Evolutionary conservation across 768 basidiomycete species (phyloP).

Genomic region (Mycena rebaudengoi): DNA sequence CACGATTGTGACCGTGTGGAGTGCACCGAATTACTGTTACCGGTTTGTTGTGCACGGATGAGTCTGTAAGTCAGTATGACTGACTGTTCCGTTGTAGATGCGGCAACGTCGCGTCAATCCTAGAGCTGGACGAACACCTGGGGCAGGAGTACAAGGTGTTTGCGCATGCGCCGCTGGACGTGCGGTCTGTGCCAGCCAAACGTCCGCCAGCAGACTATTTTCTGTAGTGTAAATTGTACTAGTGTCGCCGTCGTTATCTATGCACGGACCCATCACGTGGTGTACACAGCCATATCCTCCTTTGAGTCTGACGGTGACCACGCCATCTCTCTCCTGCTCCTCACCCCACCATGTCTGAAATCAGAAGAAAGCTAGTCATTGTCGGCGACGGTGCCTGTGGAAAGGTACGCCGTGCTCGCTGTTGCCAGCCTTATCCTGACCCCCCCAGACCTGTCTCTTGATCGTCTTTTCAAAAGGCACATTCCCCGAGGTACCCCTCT

Average conservation of each 20-base stretch:
- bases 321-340: background rate
- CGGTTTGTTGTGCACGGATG: slow-evolving; percentile 60
- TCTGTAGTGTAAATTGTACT: slow-evolving; percentile 61
- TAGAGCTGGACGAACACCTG: slow-evolving; percentile 93
- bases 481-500: slow-evolving; percentile 83
- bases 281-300: background rate
- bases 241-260: too few relatives aligned
- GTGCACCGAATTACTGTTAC: slow-evolving; percentile 98
- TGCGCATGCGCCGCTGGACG: slow-evolving; percentile 86
- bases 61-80: slow-evolving; percentile 10
- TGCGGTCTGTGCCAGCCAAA: slow-evolving; percentile 83
- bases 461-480: slow-evolving; percentile 97
- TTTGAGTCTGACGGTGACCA: background rate
- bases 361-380: slow-evolving; percentile 98
- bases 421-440: background rate
- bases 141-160: slow-evolving; percentile 97
- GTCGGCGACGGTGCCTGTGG: slow-evolving; percentile 98
- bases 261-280: background rate
- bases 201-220: slow-evolving; percentile 91
- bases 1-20: slow-evolving; percentile 97
- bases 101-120: slow-evolving; percentile 94
- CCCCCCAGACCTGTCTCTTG: slow-evolving; percentile 84
- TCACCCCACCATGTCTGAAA: slow-evolving; percentile 83
- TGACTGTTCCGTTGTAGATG: slow-evolving; percentile 65
- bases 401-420: slow-evolving; percentile 65